Conservation (phyloP, 1,139 yeast species). For the Candida neerlandica region DNA sequence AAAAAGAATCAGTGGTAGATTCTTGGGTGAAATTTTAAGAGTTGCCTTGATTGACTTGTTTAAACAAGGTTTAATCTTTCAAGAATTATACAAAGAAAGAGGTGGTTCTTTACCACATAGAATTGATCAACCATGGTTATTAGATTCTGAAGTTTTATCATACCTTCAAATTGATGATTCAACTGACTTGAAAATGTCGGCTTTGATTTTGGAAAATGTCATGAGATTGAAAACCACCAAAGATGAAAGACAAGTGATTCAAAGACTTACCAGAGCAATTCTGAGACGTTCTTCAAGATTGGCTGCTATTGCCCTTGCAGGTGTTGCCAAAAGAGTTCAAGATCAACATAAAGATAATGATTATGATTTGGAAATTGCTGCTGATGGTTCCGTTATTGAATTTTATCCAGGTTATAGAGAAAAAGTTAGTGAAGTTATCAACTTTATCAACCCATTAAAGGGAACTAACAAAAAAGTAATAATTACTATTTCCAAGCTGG, state of each 20-base stretch:
- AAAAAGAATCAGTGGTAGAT: slow-evolving; percentile 93
- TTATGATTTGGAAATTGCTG: slow-evolving; percentile 83
- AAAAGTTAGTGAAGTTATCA: slow-evolving; percentile 73
- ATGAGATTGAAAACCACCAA: slow-evolving; percentile 66
- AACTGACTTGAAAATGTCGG: slow-evolving; percentile 66
- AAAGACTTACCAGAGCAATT: slow-evolving; percentile 72
- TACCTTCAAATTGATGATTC: slow-evolving; percentile 82
- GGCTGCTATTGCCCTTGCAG: slow-evolving; percentile 88
- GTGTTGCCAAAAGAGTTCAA: slow-evolving; percentile 50
- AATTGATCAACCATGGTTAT: slow-evolving; percentile 71
- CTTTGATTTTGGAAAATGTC: slow-evolving; percentile 60
- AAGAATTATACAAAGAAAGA: slow-evolving; percentile 50
- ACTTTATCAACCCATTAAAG: slow-evolving; percentile 67
- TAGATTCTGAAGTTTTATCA: slow-evolving; percentile 83
- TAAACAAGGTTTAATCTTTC: slow-evolving; percentile 55
- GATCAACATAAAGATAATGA: slow-evolving; percentile 53
- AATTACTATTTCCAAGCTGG: slow-evolving; percentile 85
- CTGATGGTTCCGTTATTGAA: slow-evolving; percentile 93
- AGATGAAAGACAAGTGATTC: slow-evolving; percentile 73
- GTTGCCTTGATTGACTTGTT: slow-evolving; percentile 70
- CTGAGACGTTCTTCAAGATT: slow-evolving; percentile 83
- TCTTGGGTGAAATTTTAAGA: slow-evolving; percentile 85
- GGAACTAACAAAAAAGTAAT: slow-evolving; percentile 71
- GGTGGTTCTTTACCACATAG: slow-evolving; percentile 65
- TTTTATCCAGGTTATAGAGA: slow-evolving; percentile 86